Conservation (phyloP, 305 asterid genomes). For the Rubia tinctorum region DNA sequence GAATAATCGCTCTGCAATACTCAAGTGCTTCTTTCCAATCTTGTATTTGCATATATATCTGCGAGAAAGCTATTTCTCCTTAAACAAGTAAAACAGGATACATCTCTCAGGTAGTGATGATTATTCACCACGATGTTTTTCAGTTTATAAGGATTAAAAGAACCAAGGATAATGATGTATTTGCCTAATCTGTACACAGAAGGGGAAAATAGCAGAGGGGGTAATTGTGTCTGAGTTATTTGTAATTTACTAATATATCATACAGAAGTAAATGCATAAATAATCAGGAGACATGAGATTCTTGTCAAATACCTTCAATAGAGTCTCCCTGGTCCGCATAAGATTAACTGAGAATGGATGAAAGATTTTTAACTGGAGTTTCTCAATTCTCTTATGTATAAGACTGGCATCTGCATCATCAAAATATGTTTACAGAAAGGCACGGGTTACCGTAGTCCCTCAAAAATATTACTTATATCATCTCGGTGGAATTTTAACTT, state of each 20-base stretch:
- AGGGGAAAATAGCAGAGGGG: background rate
- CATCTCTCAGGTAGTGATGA: background rate
- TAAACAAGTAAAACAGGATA: background rate
- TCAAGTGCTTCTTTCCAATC: conserved; percentile 77
- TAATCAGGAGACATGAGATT: background rate
- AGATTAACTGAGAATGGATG: conserved; percentile 72
- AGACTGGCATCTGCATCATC: conserved; percentile 48
- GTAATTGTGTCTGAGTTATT: background rate
- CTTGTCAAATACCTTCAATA: conserved; percentile 59
- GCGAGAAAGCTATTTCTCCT: conserved; percentile 1
- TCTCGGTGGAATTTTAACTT: background rate
- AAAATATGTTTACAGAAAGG: conserved; percentile 35
- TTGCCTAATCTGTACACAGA: background rate
- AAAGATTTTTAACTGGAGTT: conserved; percentile 51
- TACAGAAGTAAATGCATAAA: background rate
- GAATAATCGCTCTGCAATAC: conserved; percentile 70
- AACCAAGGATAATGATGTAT: background rate
- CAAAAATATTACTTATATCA: background rate
- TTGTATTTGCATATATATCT: conserved; percentile 75
- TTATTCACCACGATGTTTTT: background rate
- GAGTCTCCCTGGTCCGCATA: conserved; percentile 77
- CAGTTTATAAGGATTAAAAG: background rate
- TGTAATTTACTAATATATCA: background rate
- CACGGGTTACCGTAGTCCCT: background rate
- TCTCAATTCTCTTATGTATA: conserved; percentile 60